phyloP scores from a whole-genome alignment of 768 basidiomycete species.

The Leccinum disarticulatum region DNA sequence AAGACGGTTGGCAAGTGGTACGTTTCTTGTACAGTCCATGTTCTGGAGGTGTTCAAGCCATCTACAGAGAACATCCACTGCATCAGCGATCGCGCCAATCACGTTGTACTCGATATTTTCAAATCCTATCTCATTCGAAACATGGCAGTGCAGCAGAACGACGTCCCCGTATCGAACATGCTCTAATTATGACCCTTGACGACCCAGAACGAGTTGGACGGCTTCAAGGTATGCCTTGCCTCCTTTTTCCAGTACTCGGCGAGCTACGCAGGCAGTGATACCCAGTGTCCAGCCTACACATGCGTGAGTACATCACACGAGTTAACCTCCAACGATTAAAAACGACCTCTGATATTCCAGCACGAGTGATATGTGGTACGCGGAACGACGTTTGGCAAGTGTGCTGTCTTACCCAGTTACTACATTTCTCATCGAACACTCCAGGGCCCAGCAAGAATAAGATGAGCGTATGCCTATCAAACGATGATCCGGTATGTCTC shows the following conservation, averaged over 20 bases:
- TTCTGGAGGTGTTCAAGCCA: not conserved
- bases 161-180: slow-evolving; percentile 88
- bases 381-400: slow-evolving; percentile 71
- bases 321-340: not conserved
- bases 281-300: slow-evolving; percentile 93
- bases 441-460: slow-evolving; percentile 78
- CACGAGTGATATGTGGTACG: slow-evolving; percentile 92
- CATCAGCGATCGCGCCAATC: slow-evolving; percentile 87
- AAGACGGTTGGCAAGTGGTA: slow-evolving; percentile 84
- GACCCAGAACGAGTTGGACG: slow-evolving; percentile 70
- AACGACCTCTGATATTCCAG: slow-evolving; percentile 33
- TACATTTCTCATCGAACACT: not conserved
- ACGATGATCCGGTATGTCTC: slow-evolving; percentile 61
- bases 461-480: slow-evolving; percentile 88
- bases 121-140: slow-evolving; percentile 48
- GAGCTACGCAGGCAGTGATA: slow-evolving; percentile 54
- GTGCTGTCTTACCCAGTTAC: slow-evolving; percentile 3
- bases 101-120: slow-evolving; percentile 79
- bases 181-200: slow-evolving; percentile 74
- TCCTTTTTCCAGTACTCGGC: not conserved
- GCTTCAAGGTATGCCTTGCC: slow-evolving; percentile 60
- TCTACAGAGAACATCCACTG: slow-evolving; percentile 75
- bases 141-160: slow-evolving; percentile 36
- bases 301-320: slow-evolving; percentile 50
- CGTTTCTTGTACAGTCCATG: slow-evolving; percentile 24